Evolutionary conservation across 2,329 filamentous ascomycete genomes (phyloP), one percentile per base, ranked within the genome.

Genomic region (Mollisia scopiformis): DNA sequence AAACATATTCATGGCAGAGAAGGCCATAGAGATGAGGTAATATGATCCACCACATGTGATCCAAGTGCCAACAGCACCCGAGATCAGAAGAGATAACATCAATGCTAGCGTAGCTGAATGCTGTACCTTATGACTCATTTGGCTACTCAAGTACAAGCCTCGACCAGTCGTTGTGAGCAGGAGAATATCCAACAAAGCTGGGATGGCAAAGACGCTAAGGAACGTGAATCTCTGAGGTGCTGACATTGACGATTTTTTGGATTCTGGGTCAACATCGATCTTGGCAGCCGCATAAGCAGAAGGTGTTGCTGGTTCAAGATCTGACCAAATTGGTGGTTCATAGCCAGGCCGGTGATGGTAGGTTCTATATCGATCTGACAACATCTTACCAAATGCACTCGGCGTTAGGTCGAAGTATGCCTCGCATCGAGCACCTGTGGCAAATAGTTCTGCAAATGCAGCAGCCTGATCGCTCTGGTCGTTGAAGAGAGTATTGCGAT

Each of bases 401-500:
- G 81, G 81, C 0, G 75, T 69, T 35, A 87, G 78, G 62, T 85
- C 84, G 60, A 88, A 86, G 68, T 87, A 88, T 1, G 82, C 79
- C 62, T 88, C 84, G 67, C 85, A 88, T 59, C 85, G 82, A 6
- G 85, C 87, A 1, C 85, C 85, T 2, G 87, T 76, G 0, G 84
- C 85, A 73, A 86, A 88, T 0, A 86, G 80, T 68, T 88, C 85
- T 0, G 85, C 82, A 66, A 88, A 88, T 6, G 84, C 84, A 27
- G 84, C 85, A 7, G 85, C 85, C 71, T 88, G 85, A 58, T 88
- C 85, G 2, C 83, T 78, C 59, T 86, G 85, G 19, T 81, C 79
- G 57, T 87, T 84, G 71, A 87, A 86, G 6, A 87, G 75, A 0
- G 84, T 84, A 67, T 86, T 87, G 6, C 84, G 78, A 66, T 88